A percentile compares a stretch with the other conserved stretches of the same genome.
These are phyloP conservation scores for Suillus placidus DNA, from an alignment of 768 basidiomycete genomes.

Conservation along the genomic window DNA sequence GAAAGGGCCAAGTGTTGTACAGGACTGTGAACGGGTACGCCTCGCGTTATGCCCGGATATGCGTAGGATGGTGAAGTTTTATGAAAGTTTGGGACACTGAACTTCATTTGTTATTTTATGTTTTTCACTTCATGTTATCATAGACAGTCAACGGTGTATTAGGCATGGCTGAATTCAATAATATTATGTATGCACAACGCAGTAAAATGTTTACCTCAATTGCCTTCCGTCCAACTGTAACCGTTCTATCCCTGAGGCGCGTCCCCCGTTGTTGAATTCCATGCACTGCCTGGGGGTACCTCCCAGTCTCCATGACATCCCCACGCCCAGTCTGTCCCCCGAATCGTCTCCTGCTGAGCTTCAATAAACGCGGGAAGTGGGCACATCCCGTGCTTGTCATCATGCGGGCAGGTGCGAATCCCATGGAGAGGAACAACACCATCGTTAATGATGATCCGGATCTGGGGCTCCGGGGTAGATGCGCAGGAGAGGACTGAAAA, in stretches of 20 bases:
- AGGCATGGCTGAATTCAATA: neutral
- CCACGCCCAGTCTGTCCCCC: slow-evolving; percentile 69
- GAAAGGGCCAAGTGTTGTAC: slow-evolving; percentile 50
- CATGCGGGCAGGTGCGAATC: slow-evolving; percentile 70
- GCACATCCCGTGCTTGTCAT: slow-evolving; percentile 66
- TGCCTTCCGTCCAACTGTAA: neutral
- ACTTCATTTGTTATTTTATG: neutral
- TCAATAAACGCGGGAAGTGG: slow-evolving; percentile 69
- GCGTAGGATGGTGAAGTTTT: slow-evolving; percentile 58
- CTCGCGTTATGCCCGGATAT: slow-evolving; percentile 71
- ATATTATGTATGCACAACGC: neutral
- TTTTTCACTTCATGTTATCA: neutral
- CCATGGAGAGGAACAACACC: slow-evolving; percentile 81
- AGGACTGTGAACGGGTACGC: slow-evolving; percentile 66
- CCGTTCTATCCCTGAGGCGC: neutral
- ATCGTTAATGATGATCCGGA: slow-evolving; percentile 88
- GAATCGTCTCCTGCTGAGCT: slow-evolving; percentile 67
- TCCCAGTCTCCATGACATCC: slow-evolving; percentile 80
- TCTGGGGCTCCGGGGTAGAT: slow-evolving; percentile 27
- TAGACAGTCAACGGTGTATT: neutral
- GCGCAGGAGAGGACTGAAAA: slow-evolving; percentile 49
- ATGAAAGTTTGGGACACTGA: slow-evolving; percentile 45
- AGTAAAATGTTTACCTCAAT: neutral
- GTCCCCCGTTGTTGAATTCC: neutral
- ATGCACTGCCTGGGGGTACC: slow-evolving; percentile 32